Evolutionary conservation across 2,329 filamentous ascomycete species (phyloP), one percentile per base, ranked within the genome.

Genomic region (Reticulascus tulasneorum): DNA sequence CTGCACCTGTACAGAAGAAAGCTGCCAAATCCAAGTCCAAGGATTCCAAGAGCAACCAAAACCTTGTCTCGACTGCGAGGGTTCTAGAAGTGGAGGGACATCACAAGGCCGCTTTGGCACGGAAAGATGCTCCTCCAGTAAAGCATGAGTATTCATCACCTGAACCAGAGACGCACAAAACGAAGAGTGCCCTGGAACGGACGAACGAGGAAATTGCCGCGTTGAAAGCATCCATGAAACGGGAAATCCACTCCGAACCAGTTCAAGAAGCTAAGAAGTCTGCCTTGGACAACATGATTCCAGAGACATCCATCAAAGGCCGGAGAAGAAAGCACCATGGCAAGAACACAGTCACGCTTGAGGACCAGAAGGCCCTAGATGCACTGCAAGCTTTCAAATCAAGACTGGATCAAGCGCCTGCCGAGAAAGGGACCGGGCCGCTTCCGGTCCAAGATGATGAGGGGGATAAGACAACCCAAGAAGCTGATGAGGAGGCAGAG

Each of bases 141-240:
- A 30, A 30, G 17, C 17, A n/a, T n/a, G n/a, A n/a, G n/a, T n/a
- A 25, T 21, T 53, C 56, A 8, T 63, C 64, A 6, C 61, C 62
- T 7, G 62, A 66, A 46, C 54, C 57, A 10, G 52, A 59, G 17
- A 36, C 40, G 9, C 46, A 47, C 32, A 59, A 57, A 29, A 44
- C 42, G 33, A 75, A 74, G 50, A 70, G 71, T 2, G 69, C 72
- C 1, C 62, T 90, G 9, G 81, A 88, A 44, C 70, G 70, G 47
- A 86, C 84, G 4, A 90, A 90, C 47, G 84, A 86, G 23, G 83
- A 93, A 51, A 88, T 91, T 35, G 84, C 84, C 5, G 82, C 82
- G 2, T 65, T 93, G 5, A 91, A 90, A 58, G 84, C 84, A 8
- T 89, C 84, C 1, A 87, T 93, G 82, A 84, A 81, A 54, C 75